phyloP scores from a whole-genome alignment of 257 asterid species.

The Anisodus acutangulus region DNA sequence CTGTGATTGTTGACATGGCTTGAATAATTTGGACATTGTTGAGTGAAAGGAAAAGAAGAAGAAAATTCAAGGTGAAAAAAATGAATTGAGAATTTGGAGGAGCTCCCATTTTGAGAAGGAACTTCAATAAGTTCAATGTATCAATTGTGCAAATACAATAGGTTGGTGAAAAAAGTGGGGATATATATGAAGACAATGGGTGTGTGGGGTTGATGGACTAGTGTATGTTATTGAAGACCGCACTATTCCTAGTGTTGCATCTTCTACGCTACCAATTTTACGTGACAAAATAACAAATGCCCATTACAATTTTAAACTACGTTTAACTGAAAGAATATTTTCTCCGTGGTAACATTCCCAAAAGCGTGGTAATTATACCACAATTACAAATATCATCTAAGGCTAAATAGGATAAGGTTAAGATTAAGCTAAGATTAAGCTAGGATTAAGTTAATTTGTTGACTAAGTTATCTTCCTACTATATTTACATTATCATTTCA shows the following conservation, averaged over 20 bases:
- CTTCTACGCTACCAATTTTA: constrained; percentile 6
- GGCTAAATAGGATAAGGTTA: no score
- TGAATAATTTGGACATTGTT: constrained; percentile 11
- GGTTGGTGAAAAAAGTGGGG: not conserved
- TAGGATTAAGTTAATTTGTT: no score
- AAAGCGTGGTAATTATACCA: no score
- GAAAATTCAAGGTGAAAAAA: constrained; percentile 33
- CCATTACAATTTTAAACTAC: not conserved
- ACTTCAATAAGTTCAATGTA: not conserved
- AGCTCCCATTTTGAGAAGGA: constrained; percentile 44
- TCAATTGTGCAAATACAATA: not conserved
- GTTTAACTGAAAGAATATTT: no score
- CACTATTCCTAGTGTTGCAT: constrained; percentile 20
- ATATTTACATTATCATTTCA: no score
- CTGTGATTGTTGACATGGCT: constrained; percentile 52
- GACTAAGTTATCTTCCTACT: no score
- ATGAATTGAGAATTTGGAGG: not conserved
- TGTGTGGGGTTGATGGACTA: constrained; percentile 9
- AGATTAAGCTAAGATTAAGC: no score
- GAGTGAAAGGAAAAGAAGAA: constrained; percentile 32
- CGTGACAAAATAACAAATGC: not conserved
- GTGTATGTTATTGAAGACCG: not conserved
- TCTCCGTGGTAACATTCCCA: no score
- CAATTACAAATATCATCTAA: no score
- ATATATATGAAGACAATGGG: constrained; percentile 3